These are phyloP conservation scores for Musa itinerans DNA, from an alignment of 176 grass and related monocot genomes.

Conservation along the genomic window DNA sequence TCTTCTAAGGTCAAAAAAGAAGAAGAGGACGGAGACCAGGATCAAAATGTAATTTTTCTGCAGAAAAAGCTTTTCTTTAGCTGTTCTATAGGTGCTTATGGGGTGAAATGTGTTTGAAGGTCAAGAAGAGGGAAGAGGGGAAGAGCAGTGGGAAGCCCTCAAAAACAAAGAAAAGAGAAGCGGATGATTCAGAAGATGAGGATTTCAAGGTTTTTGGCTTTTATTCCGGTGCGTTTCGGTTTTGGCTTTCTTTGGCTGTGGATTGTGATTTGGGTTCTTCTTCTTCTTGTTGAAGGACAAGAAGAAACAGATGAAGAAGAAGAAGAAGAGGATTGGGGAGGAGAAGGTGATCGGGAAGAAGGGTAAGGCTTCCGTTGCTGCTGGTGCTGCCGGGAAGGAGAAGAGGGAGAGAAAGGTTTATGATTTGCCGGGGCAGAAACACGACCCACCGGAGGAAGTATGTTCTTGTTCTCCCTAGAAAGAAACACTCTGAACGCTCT, in stretches of 20 bases:
- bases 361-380: slow-evolving; percentile 11
- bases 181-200: slow-evolving; percentile 20
- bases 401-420: slow-evolving; percentile 68
- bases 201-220: slow-evolving; percentile 32
- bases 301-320: slow-evolving; percentile 41
- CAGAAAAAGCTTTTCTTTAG: background rate
- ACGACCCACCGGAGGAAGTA: slow-evolving; percentile 86
- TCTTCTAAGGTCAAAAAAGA: slow-evolving; percentile 27
- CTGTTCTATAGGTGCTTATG: background rate
- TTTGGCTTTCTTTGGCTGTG: slow-evolving; percentile 1
- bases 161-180: slow-evolving; percentile 42
- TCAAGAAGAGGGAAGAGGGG: slow-evolving; percentile 21
- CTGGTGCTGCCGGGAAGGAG: slow-evolving; percentile 27
- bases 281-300: background rate
- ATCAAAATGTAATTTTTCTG: background rate
- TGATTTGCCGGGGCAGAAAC: slow-evolving; percentile 88
- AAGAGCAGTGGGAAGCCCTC: slow-evolving; percentile 35
- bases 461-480: slow-evolving; percentile 16
- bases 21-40: slow-evolving; percentile 3
- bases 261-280: background rate
- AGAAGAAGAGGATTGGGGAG: slow-evolving; percentile 25
- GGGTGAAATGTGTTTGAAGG: slow-evolving; percentile 7
- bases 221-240: slow-evolving; percentile 14
- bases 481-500: too few relatives aligned
- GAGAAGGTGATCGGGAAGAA: slow-evolving; percentile 25